A percentile compares a stretch with the other conserved stretches of the same genome.
phyloP scores from a whole-genome alignment of 495 filamentous ascomycete species.

The Chaetomidium leptoderma region DNA sequence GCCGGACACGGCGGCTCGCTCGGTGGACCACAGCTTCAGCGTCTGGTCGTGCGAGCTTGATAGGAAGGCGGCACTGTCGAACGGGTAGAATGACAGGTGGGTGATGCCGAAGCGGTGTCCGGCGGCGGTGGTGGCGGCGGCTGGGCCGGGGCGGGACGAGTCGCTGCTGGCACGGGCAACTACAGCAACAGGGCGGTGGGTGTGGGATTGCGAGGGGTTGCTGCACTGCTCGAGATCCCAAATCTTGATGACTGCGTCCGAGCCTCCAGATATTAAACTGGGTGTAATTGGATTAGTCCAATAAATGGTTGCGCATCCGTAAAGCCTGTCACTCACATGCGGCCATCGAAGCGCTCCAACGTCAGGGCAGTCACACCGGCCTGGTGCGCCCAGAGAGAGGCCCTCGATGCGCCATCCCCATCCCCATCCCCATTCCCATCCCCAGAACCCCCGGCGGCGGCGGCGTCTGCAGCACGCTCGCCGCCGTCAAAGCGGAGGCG shows the following conservation, averaged over 20 bases:
- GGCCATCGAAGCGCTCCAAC: conserved; percentile 71
- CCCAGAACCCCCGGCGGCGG: not conserved
- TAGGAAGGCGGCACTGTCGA: conserved; percentile 73
- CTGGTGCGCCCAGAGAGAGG: conserved; percentile 56
- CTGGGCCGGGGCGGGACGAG: not conserved
- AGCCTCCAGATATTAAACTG: conserved; percentile 77
- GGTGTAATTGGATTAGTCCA: not conserved
- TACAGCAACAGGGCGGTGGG: conserved; percentile 46
- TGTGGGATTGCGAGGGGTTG: conserved; percentile 37
- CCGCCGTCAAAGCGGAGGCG: conserved; percentile 64
- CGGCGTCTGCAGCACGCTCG: conserved; percentile 31
- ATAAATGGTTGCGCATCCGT: not conserved
- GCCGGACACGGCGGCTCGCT: conserved; percentile 53
- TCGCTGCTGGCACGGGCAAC: conserved; percentile 27
- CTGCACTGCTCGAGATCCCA: conserved; percentile 70
- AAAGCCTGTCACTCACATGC: conserved; percentile 52
- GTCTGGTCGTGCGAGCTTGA: conserved; percentile 80
- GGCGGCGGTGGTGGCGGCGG: not conserved
- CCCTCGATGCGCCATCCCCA: conserved; percentile 3
- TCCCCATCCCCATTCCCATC: not conserved
- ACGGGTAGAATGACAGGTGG: conserved; percentile 81
- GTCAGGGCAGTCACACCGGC: conserved; percentile 71
- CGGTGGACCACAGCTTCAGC: conserved; percentile 72
- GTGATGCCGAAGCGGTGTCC: conserved; percentile 77
- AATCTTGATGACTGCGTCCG: conserved; percentile 70